A percentile compares a stretch with the other conserved stretches of the same genome.
Evolutionary conservation across 345 rosid genomes (phyloP).

Genomic region (Hevea brasiliensis): DNA sequence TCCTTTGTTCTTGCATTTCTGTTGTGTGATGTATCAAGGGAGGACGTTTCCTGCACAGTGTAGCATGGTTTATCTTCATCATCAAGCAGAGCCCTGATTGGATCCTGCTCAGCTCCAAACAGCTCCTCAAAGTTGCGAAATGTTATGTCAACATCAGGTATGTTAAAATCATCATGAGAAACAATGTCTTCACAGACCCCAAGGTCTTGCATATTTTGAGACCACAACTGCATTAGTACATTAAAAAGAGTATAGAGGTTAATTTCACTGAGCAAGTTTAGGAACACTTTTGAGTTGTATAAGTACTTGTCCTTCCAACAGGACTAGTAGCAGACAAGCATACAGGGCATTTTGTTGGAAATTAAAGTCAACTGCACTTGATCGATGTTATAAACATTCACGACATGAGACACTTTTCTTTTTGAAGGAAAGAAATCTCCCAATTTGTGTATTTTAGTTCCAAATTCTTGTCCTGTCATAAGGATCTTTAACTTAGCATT

Average conservation of each 20-base stretch:
- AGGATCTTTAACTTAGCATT: too few species aligned
- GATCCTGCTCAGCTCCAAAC: slow-evolving; percentile 62
- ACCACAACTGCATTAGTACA: slow-evolving; percentile 57
- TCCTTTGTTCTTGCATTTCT: slow-evolving; percentile 21
- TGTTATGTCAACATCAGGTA: slow-evolving; percentile 77
- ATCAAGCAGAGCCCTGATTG: slow-evolving; percentile 31
- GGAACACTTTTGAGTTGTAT: neutral
- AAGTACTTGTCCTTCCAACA: neutral
- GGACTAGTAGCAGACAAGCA: neutral
- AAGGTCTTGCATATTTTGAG: slow-evolving; percentile 83
- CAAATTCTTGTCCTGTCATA: neutral
- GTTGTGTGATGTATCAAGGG: slow-evolving; percentile 35
- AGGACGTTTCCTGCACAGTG: slow-evolving; percentile 34
- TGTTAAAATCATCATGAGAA: slow-evolving; percentile 52
- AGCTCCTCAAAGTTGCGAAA: slow-evolving; percentile 76
- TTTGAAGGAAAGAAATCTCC: neutral
- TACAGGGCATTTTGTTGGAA: neutral
- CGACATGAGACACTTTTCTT: neutral
- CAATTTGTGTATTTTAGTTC: neutral
- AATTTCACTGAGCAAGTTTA: neutral
- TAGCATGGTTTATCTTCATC: slow-evolving; percentile 39
- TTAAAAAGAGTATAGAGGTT: slow-evolving; percentile 1
- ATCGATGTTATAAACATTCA: neutral
- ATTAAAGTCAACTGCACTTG: neutral
- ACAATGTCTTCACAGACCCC: slow-evolving; percentile 75